Percentiles rank a stretch among this genome's conserved stretches.
Evolutionary conservation across 805 yeast genomes (phyloP).

Genomic region (Starmerella khaoyaiensis): DNA sequence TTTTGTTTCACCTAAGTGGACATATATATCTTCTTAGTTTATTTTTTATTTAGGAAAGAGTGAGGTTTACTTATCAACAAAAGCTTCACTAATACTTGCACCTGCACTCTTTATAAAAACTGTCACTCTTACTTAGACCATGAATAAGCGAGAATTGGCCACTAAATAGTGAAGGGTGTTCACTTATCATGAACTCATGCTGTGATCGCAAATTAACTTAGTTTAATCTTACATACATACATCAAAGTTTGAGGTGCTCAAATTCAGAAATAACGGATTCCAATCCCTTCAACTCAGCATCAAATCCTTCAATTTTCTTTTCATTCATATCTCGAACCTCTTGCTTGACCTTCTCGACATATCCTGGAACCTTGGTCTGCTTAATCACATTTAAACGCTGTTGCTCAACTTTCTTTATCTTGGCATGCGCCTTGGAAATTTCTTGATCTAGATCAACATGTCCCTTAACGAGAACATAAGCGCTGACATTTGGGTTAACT

Average conservation of each 20-base stretch:
- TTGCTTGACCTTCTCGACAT: slow-evolving; percentile 69
- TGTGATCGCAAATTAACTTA: no score
- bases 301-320: slow-evolving; percentile 51
- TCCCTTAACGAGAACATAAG: slow-evolving; percentile 86
- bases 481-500: slow-evolving; percentile 68
- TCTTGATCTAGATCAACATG: slow-evolving; percentile 87
- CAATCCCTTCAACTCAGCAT: slow-evolving; percentile 83
- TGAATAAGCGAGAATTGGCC: no score
- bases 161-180: no score
- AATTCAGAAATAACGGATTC: slow-evolving; percentile 75
- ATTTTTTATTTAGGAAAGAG: no score
- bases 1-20: no score
- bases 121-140: no score
- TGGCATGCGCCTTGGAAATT: slow-evolving; percentile 67
- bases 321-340: slow-evolving; percentile 68
- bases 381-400: slow-evolving; percentile 53
- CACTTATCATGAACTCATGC: no score
- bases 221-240: no score
- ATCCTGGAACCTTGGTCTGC: slow-evolving; percentile 58
- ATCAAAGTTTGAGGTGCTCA: slow-evolving; percentile 32
- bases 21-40: no score
- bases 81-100: no score
- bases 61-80: no score
- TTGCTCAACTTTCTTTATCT: slow-evolving; percentile 52
- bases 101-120: no score